Percentiles rank a stretch among this genome's conserved stretches.
Evolutionary conservation across 768 basidiomycete species (phyloP).

Genomic region (Strobilomyces confusus): DNA sequence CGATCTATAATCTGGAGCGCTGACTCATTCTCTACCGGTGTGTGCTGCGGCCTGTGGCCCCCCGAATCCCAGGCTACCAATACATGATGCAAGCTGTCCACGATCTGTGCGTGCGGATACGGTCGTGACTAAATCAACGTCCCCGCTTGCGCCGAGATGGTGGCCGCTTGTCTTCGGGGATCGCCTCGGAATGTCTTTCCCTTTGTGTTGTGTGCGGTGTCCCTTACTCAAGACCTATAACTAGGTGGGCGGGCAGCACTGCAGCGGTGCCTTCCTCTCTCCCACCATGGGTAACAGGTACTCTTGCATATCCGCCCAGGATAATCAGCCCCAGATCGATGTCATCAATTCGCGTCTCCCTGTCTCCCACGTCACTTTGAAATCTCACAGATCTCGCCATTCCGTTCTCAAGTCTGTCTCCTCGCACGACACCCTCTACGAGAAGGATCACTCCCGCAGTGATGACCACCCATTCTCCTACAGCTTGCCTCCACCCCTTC

Average conservation of each 20-base stretch:
- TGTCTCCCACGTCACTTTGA: slow-evolving; percentile 36
- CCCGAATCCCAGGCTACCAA: slow-evolving; percentile 5
- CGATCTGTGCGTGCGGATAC: neutral
- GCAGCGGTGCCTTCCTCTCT: neutral
- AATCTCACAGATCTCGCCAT: slow-evolving; percentile 35
- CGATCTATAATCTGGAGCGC: neutral
- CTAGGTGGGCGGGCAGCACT: neutral
- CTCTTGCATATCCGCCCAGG: slow-evolving; percentile 17
- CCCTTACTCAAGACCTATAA: slow-evolving; percentile 14
- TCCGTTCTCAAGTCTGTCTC: slow-evolving; percentile 34
- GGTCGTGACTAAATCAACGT: neutral
- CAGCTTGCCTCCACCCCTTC: neutral
- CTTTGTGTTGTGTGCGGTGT: neutral
- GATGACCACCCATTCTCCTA: slow-evolving; percentile 5
- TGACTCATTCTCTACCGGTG: neutral
- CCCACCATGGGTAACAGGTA: slow-evolving; percentile 30
- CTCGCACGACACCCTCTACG: slow-evolving; percentile 41
- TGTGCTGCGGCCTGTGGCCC: neutral
- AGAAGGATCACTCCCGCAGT: slow-evolving; percentile 20
- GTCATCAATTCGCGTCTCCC: slow-evolving; percentile 10
- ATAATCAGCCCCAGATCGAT: slow-evolving; percentile 5
- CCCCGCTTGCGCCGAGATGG: neutral
- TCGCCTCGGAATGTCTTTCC: neutral
- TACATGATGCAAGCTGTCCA: slow-evolving; percentile 6
- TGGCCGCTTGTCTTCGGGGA: neutral